phyloP scores from a whole-genome alignment of 1,284 basidiomycete species.

The Papiliotrema laurentii region DNA sequence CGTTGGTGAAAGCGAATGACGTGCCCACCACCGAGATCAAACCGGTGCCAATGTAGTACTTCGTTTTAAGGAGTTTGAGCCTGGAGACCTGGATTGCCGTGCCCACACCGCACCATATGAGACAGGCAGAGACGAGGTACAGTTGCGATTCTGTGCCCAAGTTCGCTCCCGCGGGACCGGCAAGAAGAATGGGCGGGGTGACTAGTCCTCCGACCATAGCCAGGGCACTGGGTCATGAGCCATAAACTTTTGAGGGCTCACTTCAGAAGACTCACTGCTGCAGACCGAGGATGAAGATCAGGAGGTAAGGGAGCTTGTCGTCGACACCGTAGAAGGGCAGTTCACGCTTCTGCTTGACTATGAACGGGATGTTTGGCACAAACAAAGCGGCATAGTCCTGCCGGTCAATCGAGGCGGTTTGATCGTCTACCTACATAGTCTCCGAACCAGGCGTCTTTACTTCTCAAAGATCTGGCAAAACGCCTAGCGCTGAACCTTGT shows the following conservation, averaged over 20 bases:
- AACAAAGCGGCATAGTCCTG: constrained; percentile 28
- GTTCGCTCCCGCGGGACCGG: constrained; percentile 23
- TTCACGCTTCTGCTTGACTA: constrained; percentile 19
- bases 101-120: constrained; percentile 31
- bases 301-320: constrained; percentile 25
- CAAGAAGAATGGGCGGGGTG: constrained; percentile 28
- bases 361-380: constrained; percentile 31
- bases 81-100: constrained; percentile 29
- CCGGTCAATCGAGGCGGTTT: not conserved
- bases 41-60: constrained; percentile 31
- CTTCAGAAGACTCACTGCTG: constrained; percentile 20
- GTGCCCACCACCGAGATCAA: constrained; percentile 31
- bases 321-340: constrained; percentile 33
- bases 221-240: constrained; percentile 4
- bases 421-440: constrained; percentile 20
- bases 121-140: constrained; percentile 32
- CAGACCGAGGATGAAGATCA: constrained; percentile 30
- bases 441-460: constrained; percentile 29
- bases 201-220: constrained; percentile 35
- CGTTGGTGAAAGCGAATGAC: constrained; percentile 30
- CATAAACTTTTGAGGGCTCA: not conserved
- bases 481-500: constrained; percentile 5
- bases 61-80: constrained; percentile 16
- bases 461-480: constrained; percentile 10
- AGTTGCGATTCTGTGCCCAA: constrained; percentile 22